A percentile compares a stretch with the other conserved stretches of the same genome.
Conservation (phyloP, 495 filamentous ascomycete species). For the Hypoxylon perforatum region DNA sequence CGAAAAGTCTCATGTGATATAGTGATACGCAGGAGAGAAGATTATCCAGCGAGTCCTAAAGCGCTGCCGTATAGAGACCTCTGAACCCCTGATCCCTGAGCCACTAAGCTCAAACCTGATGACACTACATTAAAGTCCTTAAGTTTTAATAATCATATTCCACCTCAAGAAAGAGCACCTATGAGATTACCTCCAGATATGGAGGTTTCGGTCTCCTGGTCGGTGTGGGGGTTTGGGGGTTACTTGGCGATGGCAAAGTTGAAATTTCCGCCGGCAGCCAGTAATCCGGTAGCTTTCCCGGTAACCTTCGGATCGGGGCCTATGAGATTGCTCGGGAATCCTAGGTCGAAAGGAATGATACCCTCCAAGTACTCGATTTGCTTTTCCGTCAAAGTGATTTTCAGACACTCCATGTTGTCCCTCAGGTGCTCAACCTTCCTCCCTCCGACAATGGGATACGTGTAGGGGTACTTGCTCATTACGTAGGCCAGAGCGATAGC, state of each 20-base stretch:
- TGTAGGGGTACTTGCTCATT: constrained; percentile 61
- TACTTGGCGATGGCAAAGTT: background rate
- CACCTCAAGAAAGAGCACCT: background rate
- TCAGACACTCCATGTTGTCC: constrained; percentile 70
- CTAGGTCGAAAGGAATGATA: constrained; percentile 59
- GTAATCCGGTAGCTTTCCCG: constrained; percentile 6
- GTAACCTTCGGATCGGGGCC: constrained; percentile 22
- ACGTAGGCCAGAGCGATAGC: constrained; percentile 68
- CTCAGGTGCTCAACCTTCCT: constrained; percentile 72
- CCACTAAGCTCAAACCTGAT: too few relatives aligned
- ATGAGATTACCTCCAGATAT: background rate
- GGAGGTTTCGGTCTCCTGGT: background rate
- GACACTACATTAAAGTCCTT: background rate
- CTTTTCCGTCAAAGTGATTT: constrained; percentile 62
- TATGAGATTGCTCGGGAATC: constrained; percentile 62
- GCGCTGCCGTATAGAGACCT: too few relatives aligned
- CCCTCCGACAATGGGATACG: constrained; percentile 66
- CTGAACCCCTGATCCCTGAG: too few relatives aligned
- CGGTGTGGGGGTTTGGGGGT: too few relatives aligned
- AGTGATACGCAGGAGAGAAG: too few relatives aligned
- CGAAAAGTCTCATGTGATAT: too few relatives aligned
- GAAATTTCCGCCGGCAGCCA: constrained; percentile 3
- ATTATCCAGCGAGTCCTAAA: too few relatives aligned
- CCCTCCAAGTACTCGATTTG: constrained; percentile 69
- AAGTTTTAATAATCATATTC: background rate